These are phyloP conservation scores for Fusarium sp. DNA, from an alignment of 2,329 filamentous ascomycete species.

Conservation along the genomic window DNA sequence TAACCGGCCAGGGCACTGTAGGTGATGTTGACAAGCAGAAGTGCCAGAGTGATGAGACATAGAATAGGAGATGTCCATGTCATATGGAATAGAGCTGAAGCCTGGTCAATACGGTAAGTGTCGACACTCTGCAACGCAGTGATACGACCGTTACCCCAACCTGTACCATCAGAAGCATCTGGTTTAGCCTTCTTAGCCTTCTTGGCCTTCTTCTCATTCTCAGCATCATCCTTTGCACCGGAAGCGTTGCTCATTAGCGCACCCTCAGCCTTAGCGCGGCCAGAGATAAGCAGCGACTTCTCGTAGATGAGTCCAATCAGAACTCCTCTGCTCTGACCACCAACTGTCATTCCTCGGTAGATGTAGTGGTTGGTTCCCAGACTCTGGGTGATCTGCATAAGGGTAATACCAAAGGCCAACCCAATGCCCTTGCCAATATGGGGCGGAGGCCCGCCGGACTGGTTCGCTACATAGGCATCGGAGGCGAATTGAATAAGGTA, in stretches of 20 bases:
- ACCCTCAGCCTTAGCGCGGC: slow-evolving; percentile 88
- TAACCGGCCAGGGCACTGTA: slow-evolving; percentile 94
- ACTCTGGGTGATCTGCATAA: slow-evolving; percentile 88
- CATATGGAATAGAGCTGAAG: slow-evolving; percentile 90
- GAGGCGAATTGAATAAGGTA: slow-evolving; percentile 90
- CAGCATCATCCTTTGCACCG: slow-evolving; percentile 62
- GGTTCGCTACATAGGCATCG: slow-evolving; percentile 80
- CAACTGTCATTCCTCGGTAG: slow-evolving; percentile 92
- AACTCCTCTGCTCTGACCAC: slow-evolving; percentile 84
- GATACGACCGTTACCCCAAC: slow-evolving; percentile 94
- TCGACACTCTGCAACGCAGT: slow-evolving; percentile 96
- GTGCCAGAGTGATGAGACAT: slow-evolving; percentile 81
- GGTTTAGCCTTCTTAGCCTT: slow-evolving; percentile 60
- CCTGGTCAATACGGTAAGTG: slow-evolving; percentile 92
- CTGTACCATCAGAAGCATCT: slow-evolving; percentile 73
- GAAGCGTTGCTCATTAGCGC: slow-evolving; percentile 54
- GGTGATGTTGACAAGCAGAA: slow-evolving; percentile 88
- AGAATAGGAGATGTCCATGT: slow-evolving; percentile 89
- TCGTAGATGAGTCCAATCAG: slow-evolving; percentile 91
- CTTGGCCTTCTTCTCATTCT: slow-evolving; percentile 58
- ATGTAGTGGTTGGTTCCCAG: slow-evolving; percentile 91
- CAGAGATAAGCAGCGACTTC: slow-evolving; percentile 91
- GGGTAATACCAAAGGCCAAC: slow-evolving; percentile 85
- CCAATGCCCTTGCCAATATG: slow-evolving; percentile 83
- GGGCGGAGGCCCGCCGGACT: slow-evolving; percentile 68